phyloP scores from a whole-genome alignment of 139 green algal genomes.

The Raphidocelis subcapitata region DNA sequence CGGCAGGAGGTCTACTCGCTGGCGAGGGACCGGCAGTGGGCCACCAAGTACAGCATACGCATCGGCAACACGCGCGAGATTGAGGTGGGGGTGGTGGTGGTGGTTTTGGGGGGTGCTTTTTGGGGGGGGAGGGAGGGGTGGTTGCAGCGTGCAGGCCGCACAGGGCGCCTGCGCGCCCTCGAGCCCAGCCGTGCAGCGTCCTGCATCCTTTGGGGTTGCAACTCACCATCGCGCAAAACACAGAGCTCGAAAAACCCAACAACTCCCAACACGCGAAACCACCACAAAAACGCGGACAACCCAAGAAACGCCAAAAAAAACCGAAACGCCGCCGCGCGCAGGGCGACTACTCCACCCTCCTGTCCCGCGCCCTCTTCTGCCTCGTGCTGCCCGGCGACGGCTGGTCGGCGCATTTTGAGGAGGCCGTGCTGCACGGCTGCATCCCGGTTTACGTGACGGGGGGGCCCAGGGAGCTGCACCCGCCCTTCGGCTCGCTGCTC shows the following conservation, averaged over 20 bases:
- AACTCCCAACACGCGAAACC: no score
- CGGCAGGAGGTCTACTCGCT: constrained; percentile 30
- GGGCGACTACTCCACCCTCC: constrained; percentile 28
- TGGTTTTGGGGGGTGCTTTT: constrained; percentile 3
- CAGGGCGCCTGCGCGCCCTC: no score
- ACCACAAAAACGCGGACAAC: no score
- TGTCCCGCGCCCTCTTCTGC: constrained; percentile 46
- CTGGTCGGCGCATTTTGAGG: constrained; percentile 56
- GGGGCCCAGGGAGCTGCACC: constrained; percentile 25
- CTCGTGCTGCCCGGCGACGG: constrained; percentile 60
- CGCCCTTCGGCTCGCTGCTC: not conserved
- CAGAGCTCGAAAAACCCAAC: no score
- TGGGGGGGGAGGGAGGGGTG: constrained; percentile 14
- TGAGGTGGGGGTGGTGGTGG: not conserved
- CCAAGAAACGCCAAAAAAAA: no score
- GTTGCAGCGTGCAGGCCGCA: not conserved
- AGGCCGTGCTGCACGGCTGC: constrained; percentile 71
- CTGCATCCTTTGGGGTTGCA: no score
- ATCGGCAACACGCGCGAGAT: constrained; percentile 15
- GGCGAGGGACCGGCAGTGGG: constrained; percentile 8
- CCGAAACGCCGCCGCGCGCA: no score
- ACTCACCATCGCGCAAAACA: no score
- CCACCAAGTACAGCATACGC: constrained; percentile 20
- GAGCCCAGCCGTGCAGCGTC: no score
- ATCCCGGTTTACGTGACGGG: constrained; percentile 66